A percentile compares a stretch with the other conserved stretches of the same genome.
Conservation (phyloP, 192 early-diverging fungal species). For the Umbelopsis sp. region DNA sequence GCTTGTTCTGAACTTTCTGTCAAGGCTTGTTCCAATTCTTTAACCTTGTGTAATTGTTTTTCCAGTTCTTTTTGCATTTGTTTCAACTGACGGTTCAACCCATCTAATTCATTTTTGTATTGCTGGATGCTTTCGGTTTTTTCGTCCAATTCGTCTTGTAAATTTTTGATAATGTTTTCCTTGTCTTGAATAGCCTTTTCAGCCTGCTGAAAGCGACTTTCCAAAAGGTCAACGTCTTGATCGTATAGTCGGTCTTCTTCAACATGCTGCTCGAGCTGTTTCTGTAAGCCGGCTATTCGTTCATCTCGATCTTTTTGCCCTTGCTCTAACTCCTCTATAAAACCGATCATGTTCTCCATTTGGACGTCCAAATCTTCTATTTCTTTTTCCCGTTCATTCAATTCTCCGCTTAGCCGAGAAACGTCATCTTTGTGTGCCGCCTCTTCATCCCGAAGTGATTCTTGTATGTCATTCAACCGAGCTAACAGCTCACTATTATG, state of each 20-base stretch:
- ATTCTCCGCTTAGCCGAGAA: conserved; percentile 19
- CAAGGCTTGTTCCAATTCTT: conserved; percentile 16
- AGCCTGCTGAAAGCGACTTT: conserved; percentile 23
- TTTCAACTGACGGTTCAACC: neutral
- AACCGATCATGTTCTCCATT: conserved; percentile 32
- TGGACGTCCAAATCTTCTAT: conserved; percentile 28
- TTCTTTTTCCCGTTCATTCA: conserved; percentile 40
- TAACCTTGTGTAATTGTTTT: conserved; percentile 16
- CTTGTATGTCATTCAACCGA: conserved; percentile 20
- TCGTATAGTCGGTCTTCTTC: conserved; percentile 17
- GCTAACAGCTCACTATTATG: conserved; percentile 24
- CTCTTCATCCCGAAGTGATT: conserved; percentile 20
- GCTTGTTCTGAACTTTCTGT: conserved; percentile 1
- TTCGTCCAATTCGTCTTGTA: conserved; percentile 10
- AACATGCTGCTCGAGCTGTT: conserved; percentile 15
- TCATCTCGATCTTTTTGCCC: conserved; percentile 20
- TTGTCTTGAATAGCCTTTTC: conserved; percentile 19
- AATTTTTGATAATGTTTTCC: neutral
- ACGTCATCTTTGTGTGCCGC: conserved; percentile 28
- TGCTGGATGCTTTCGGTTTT: neutral
- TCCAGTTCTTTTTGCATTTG: conserved; percentile 15
- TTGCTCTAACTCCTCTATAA: conserved; percentile 8
- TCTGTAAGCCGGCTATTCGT: neutral
- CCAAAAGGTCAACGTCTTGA: conserved; percentile 15
- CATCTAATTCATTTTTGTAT: neutral